These are phyloP conservation scores for Coniochaeta sp. DNA, from an alignment of 2,329 filamentous ascomycete genomes.

Conservation along the genomic window DNA sequence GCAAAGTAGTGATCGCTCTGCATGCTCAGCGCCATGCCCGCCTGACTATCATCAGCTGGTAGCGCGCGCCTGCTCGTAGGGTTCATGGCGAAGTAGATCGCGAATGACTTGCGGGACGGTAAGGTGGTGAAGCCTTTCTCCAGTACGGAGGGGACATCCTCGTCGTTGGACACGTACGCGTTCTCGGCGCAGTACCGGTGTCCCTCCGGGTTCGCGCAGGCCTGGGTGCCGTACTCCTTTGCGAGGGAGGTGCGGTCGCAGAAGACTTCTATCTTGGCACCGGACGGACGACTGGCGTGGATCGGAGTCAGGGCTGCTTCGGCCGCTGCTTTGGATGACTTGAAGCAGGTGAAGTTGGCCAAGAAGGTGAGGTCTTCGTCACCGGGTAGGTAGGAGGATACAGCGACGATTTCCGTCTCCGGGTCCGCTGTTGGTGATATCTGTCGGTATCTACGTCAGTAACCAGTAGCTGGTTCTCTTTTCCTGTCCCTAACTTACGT, in stretches of 20 bases:
- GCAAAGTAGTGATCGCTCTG: constrained; percentile 50
- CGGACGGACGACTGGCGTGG: constrained; percentile 28
- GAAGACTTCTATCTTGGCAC: constrained; percentile 21
- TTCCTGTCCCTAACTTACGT: constrained; percentile 19
- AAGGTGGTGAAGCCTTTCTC: constrained; percentile 38
- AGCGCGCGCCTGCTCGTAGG: constrained; percentile 31
- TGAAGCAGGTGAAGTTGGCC: constrained; percentile 32
- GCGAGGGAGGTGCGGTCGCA: constrained; percentile 25
- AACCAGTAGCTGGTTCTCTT: neutral
- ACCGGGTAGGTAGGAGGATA: constrained; percentile 21
- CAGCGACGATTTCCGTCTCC: constrained; percentile 30
- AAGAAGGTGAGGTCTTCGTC: constrained; percentile 23
- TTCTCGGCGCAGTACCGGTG: constrained; percentile 45
- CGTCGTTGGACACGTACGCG: constrained; percentile 38
- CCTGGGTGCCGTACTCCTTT: constrained; percentile 34
- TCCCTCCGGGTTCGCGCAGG: constrained; percentile 34
- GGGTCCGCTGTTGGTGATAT: constrained; percentile 23
- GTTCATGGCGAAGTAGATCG: constrained; percentile 43
- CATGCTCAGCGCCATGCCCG: constrained; percentile 45
- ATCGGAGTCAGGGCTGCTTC: constrained; percentile 24
- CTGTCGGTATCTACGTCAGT: constrained; percentile 6
- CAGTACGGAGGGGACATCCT: constrained; percentile 34
- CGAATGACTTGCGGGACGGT: constrained; percentile 34
- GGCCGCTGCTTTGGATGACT: constrained; percentile 24
- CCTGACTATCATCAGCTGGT: constrained; percentile 17